A percentile compares a stretch with the other conserved stretches of the same genome.
These are phyloP conservation scores for Starmerella apis DNA, from an alignment of 805 yeast genomes.

Conservation along the genomic window DNA sequence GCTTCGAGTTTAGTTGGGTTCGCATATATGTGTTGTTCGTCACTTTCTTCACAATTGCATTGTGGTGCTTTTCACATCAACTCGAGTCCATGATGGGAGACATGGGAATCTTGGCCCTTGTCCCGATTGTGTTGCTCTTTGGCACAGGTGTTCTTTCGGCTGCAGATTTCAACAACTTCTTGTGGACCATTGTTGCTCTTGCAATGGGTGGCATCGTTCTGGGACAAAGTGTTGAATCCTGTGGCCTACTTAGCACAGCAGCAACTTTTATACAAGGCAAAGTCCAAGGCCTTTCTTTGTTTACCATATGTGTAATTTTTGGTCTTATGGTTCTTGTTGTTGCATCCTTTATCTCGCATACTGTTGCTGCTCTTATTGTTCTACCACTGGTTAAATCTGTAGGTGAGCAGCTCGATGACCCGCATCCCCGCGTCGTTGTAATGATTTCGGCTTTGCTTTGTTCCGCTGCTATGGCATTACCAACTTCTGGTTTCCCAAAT, in stretches of 20 bases:
- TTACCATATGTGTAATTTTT: conserved; percentile 63
- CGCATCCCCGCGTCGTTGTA: conserved; percentile 77
- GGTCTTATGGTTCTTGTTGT: conserved; percentile 70
- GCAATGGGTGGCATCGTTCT: conserved; percentile 98
- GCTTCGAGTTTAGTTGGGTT: conserved; percentile 48
- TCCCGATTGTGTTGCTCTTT: conserved; percentile 83
- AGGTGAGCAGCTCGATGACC: conserved; percentile 50
- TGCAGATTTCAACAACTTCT: conserved; percentile 88
- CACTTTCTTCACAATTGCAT: conserved; percentile 57
- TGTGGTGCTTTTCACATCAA: conserved; percentile 84
- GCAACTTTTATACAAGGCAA: conserved; percentile 57
- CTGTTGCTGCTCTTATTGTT: conserved; percentile 90
- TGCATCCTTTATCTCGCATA: conserved; percentile 94
- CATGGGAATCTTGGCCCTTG: conserved; percentile 89
- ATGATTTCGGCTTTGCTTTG: conserved; percentile 57
- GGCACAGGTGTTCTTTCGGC: conserved; percentile 80
- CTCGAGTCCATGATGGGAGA: conserved; percentile 72
- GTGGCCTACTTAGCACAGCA: conserved; percentile 72
- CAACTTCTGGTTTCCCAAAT: conserved; percentile 96
- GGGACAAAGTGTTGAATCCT: conserved; percentile 88
- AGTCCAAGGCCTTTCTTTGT: conserved; percentile 59
- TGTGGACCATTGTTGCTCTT: conserved; percentile 90
- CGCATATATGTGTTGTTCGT: conserved; percentile 70
- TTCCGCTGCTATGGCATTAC: conserved; percentile 94
- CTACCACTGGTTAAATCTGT: conserved; percentile 84